A percentile compares a stretch with the other conserved stretches of the same genome.
phyloP scores from a whole-genome alignment of 495 filamentous ascomycete genomes.

The Oidiodendron maius region DNA sequence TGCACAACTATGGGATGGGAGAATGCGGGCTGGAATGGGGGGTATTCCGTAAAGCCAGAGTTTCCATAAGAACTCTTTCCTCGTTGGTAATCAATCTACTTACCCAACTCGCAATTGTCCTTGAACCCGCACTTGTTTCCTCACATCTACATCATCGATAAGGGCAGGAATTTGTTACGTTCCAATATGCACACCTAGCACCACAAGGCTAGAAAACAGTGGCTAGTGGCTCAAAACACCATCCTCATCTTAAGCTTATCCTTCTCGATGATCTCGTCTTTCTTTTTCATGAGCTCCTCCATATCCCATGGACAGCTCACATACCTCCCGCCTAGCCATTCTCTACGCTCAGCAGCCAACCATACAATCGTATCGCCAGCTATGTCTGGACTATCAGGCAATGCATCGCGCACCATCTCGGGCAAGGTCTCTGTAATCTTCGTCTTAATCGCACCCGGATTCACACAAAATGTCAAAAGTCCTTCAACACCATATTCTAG shows the following conservation, averaged over 20 bases:
- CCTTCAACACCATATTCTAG: constrained; percentile 41
- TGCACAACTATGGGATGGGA: too few species aligned
- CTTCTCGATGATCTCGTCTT: constrained; percentile 29
- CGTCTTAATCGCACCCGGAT: constrained; percentile 45
- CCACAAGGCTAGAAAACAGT: too few species aligned
- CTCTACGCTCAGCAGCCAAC: not conserved
- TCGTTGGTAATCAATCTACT: too few species aligned
- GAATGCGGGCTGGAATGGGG: too few species aligned
- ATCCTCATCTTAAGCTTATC: constrained; percentile 29
- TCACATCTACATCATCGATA: too few species aligned
- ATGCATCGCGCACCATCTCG: constrained; percentile 2
- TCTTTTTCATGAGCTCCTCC: constrained; percentile 28
- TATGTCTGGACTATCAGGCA: not conserved
- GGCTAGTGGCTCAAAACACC: too few species aligned
- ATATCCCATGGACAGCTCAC: constrained; percentile 35
- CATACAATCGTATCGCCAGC: not conserved
- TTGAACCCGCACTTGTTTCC: too few species aligned
- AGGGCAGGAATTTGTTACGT: too few species aligned
- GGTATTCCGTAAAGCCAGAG: too few species aligned
- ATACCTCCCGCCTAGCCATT: constrained; percentile 28
- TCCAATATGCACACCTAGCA: too few species aligned
- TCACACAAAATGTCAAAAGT: constrained; percentile 37
- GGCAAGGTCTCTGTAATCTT: constrained; percentile 24
- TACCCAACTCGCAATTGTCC: too few species aligned
- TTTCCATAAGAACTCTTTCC: too few species aligned